phyloP scores from a whole-genome alignment of 2,329 filamentous ascomycete genomes.

The Elsinoe fawcettii region DNA sequence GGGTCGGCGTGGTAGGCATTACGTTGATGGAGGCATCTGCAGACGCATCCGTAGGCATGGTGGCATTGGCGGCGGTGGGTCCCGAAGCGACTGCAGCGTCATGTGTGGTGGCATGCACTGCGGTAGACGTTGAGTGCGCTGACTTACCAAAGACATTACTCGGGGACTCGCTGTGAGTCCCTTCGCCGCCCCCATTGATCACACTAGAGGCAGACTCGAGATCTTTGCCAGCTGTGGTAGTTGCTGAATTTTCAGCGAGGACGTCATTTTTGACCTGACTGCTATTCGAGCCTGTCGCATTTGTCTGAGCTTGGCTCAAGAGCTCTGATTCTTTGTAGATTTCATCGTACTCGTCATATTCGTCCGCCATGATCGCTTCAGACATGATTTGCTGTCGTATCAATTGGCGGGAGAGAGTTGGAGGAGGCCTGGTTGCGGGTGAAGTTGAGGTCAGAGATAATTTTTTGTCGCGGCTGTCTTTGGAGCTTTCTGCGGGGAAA shows the following conservation, averaged over 20 bases:
- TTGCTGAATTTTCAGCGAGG: neutral
- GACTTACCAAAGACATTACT: neutral
- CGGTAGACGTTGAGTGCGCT: neutral
- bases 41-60: neutral
- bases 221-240: neutral
- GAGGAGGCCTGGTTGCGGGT: neutral
- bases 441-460: neutral
- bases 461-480: neutral
- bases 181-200: neutral
- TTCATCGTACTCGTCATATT: conserved; percentile 27
- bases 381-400: conserved; percentile 11
- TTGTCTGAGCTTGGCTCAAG: neutral
- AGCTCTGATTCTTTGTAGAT: conserved; percentile 23
- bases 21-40: neutral
- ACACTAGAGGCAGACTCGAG: neutral
- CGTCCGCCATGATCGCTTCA: conserved; percentile 2
- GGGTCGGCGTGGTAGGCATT: neutral
- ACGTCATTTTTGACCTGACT: neutral
- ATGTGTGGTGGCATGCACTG: neutral
- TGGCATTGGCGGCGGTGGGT: neutral
- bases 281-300: conserved; percentile 7
- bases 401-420: neutral
- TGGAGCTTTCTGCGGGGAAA: neutral
- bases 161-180: neutral
- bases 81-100: no score